Base-by-base conservation (phyloP, 495 filamentous ascomycete species). In the Aspergillus sparsus region DNA sequence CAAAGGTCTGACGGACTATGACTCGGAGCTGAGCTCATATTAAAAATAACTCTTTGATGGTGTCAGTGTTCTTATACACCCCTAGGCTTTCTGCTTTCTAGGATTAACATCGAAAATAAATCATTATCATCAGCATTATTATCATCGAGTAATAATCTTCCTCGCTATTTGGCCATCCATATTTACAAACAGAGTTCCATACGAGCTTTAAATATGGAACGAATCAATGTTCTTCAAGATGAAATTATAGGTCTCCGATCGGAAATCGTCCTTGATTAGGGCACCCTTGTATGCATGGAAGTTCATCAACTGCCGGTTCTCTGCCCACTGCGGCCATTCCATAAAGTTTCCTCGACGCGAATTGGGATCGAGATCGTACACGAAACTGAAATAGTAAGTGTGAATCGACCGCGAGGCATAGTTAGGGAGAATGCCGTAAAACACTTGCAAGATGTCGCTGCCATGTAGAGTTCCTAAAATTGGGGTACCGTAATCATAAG, bases 391-490 rank as follows among this genome's bases (percentile, higher is more conserved):
- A 53, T 87, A 90, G 62, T 88, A 89, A 35, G 75, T 75, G 56
- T 85, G 82, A 58, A 87, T 81, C 32, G 81, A 73, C 35, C 61
- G 67, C 50, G 82, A 81, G n/a, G 85, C 86, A 53, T 86, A 83
- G 72, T 88, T 83, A 11, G 85, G 81, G 32, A 81, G 64, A 35
- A 86, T 70, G 1, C 83, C 85, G 61, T 83, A 85, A 58, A 89
- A 89, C 0, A 90, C 82, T 66, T 86, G 87, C 10, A 86, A 55
- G 7, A 91, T 61, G 60, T 92, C 89, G 12, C 76, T 81, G 18
- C 76, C 86, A 71, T 92, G 89, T 74, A 88, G 89, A 0, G 88
- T 91, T 10, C 89, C 89, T 0, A 91, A 65, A 47, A 91, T 76
- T 0, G 89, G 86, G 0, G 85, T 87, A 15, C 86, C 87, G 60